Conservation (phyloP, 2,329 filamentous ascomycete species). For the Penicillium olsonii region DNA sequence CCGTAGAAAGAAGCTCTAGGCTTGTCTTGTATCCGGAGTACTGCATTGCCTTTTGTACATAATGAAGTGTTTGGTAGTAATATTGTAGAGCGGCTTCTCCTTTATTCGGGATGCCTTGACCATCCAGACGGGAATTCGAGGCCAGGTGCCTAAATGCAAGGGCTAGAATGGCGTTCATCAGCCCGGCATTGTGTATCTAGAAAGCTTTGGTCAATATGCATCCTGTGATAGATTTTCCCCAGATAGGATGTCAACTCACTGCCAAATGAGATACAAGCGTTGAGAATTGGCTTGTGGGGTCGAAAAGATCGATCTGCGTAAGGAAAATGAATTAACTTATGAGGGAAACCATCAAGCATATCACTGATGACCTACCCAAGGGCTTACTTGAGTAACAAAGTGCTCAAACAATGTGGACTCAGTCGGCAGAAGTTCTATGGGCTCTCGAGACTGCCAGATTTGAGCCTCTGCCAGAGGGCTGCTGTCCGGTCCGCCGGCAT, state of each 20-base stretch:
- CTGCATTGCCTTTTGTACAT: conserved; percentile 31
- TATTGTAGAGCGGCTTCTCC: conserved; percentile 24
- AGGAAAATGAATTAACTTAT: neutral
- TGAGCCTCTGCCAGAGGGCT: conserved; percentile 5
- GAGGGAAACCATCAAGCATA: no score
- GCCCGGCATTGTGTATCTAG: conserved; percentile 25
- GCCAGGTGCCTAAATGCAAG: conserved; percentile 27
- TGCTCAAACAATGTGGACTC: conserved; percentile 17
- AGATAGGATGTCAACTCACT: conserved; percentile 14
- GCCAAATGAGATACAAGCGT: conserved; percentile 20
- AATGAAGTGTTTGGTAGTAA: conserved; percentile 31
- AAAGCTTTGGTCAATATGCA: no score
- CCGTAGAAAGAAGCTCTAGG: conserved; percentile 30
- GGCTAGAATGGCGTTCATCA: conserved; percentile 31
- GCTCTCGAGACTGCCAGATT: conserved; percentile 18
- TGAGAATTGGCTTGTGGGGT: conserved; percentile 24
- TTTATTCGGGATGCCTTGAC: conserved; percentile 1
- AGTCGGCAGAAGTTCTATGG: conserved; percentile 13
- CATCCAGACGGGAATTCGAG: conserved; percentile 15
- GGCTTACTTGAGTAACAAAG: conserved; percentile 18
- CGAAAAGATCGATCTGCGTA: conserved; percentile 24
- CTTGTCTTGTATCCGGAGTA: conserved; percentile 26
- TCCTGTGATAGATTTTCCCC: no score
- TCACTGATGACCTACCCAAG: conserved; percentile 20
- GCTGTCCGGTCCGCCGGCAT: neutral